These are phyloP conservation scores for Claviceps sp. DNA, from an alignment of 2,329 filamentous ascomycete species.

Conservation along the genomic window DNA sequence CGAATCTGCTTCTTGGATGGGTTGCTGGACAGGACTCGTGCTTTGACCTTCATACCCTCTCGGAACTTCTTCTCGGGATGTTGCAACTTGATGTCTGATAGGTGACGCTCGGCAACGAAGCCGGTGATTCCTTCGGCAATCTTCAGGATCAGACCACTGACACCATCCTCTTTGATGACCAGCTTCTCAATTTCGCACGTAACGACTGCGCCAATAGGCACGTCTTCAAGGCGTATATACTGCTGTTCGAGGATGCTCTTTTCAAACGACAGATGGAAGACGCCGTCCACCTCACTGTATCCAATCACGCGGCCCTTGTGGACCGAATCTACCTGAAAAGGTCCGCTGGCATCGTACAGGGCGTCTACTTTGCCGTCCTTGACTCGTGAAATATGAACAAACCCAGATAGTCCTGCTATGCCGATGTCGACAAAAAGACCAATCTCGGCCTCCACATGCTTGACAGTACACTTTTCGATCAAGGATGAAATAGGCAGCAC, in stretches of 20 bases:
- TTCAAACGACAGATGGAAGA: conserved; percentile 78
- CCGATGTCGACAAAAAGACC: conserved; percentile 70
- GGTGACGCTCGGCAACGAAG: conserved; percentile 76
- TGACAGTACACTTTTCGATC: conserved; percentile 64
- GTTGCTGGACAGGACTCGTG: conserved; percentile 72
- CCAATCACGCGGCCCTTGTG: conserved; percentile 75
- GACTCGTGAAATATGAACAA: conserved; percentile 87
- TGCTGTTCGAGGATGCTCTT: conserved; percentile 70
- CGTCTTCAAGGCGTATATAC: conserved; percentile 84
- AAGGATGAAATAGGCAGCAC: conserved; percentile 58
- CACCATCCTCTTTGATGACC: conserved; percentile 61
- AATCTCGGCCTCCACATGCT: conserved; percentile 64
- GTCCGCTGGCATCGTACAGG: conserved; percentile 61
- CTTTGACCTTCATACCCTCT: conserved; percentile 72
- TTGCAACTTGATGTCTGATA: conserved; percentile 76
- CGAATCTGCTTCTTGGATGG: conserved; percentile 63
- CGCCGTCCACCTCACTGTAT: conserved; percentile 75
- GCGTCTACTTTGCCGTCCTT: conserved; percentile 82
- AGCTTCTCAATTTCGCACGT: conserved; percentile 77
- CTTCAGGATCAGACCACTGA: conserved; percentile 69
- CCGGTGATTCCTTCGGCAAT: conserved; percentile 78
- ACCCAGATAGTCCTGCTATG: conserved; percentile 53
- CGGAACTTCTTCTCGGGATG: conserved; percentile 95
- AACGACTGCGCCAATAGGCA: conserved; percentile 67
- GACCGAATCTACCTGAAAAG: conserved; percentile 62